These are phyloP conservation scores for Phascolomyces articulosus DNA, from an alignment of 371 early-diverging fungal species.

Conservation along the genomic window DNA sequence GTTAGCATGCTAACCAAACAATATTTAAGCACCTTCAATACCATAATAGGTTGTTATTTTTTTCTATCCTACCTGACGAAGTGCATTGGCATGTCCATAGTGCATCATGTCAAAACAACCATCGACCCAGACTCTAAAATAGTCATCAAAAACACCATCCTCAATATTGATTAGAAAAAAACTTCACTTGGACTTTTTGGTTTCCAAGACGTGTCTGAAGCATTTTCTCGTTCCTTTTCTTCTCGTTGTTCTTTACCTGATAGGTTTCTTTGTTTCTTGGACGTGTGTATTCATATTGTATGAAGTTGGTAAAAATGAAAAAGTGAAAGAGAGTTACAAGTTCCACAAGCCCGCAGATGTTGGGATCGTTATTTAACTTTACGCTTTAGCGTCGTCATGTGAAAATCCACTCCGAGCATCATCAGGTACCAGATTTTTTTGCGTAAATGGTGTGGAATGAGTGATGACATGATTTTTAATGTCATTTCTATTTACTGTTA, in stretches of 20 bases:
- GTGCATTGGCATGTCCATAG: conserved; percentile 95
- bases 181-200: too few species aligned
- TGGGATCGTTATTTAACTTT: neutral
- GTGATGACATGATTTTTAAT: too few species aligned
- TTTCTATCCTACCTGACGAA: conserved; percentile 84
- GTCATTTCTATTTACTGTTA: too few species aligned
- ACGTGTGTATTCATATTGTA: conserved; percentile 10
- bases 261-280: conserved; percentile 8
- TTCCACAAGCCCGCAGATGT: neutral
- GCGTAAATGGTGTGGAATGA: too few species aligned
- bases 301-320: neutral
- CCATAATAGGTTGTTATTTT: neutral
- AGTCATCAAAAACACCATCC: neutral
- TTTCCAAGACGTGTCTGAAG: too few species aligned
- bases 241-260: conserved; percentile 5
- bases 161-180: too few species aligned
- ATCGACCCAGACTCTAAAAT: conserved; percentile 80
- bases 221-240: neutral
- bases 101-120: conserved; percentile 98
- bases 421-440: too few species aligned
- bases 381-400: conserved; percentile 2
- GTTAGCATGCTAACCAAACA: too few species aligned
- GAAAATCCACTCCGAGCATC: neutral
- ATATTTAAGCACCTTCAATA: too few species aligned
- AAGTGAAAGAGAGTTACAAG: neutral